Evolutionary conservation across 306 rosid genomes (phyloP).

Genomic region (Alnus glutinosa): DNA sequence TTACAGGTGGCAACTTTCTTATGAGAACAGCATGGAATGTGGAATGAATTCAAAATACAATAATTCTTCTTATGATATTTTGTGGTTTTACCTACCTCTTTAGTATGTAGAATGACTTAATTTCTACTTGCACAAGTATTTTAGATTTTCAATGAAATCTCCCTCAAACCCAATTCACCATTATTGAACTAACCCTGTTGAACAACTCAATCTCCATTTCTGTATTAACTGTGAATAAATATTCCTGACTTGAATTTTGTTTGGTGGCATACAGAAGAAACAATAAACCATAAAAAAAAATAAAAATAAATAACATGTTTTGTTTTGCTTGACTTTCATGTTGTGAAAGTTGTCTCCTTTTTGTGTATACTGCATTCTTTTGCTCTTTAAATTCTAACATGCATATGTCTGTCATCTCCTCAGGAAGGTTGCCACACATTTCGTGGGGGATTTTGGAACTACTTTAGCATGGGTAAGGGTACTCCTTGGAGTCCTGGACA

Average conservation of each 20-base stretch:
- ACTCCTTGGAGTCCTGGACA: slow-evolving; percentile 17
- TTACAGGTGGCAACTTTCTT: background rate
- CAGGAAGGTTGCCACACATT: slow-evolving; percentile 91
- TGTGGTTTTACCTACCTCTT: background rate
- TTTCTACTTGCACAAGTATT: background rate
- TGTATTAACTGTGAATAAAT: background rate
- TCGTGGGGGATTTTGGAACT: slow-evolving; percentile 99
- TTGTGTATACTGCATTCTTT: slow-evolving; percentile 12
- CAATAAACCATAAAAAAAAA: background rate
- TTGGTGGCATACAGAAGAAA: background rate
- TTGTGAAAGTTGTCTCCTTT: slow-evolving; percentile 13
- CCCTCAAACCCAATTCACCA: background rate
- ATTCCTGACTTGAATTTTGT: background rate
- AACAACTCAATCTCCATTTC: background rate
- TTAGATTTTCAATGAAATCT: background rate
- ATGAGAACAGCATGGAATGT: background rate
- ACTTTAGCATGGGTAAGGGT: slow-evolving; percentile 94
- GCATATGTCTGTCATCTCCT: slow-evolving; percentile 31
- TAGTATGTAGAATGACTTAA: background rate
- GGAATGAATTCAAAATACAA: background rate
- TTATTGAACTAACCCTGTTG: background rate
- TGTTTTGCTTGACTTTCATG: slow-evolving; percentile 9
- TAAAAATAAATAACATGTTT: background rate
- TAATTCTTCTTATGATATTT: background rate
- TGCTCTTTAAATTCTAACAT: slow-evolving; percentile 6